Conservation (phyloP, 441 rosid species). For the Aquilaria agallochum region DNA sequence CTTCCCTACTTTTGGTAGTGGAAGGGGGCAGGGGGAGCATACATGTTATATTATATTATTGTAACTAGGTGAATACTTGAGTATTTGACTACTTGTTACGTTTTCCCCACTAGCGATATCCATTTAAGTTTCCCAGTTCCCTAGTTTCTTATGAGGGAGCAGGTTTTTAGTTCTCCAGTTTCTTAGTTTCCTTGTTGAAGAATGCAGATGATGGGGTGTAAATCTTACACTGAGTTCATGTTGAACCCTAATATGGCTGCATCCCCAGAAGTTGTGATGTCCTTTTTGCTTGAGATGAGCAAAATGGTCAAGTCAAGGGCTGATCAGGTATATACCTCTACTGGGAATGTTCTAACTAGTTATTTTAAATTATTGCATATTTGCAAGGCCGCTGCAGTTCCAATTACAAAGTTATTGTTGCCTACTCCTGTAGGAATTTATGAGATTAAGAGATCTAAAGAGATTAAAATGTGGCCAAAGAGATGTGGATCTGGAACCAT, state of each 20-base stretch:
- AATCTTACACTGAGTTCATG: slow-evolving; percentile 73
- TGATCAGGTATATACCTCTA: slow-evolving; percentile 53
- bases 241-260: slow-evolving; percentile 79
- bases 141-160: too few relatives aligned
- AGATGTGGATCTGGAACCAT: slow-evolving; percentile 71
- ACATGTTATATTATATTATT: too few relatives aligned
- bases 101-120: too few relatives aligned
- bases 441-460: slow-evolving; percentile 61
- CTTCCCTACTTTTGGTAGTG: too few relatives aligned
- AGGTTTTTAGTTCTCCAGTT: neutral
- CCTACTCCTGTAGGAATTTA: slow-evolving; percentile 54
- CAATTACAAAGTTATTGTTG: too few relatives aligned
- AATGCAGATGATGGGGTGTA: slow-evolving; percentile 70
- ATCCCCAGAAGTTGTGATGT: slow-evolving; percentile 74
- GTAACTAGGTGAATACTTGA: too few relatives aligned
- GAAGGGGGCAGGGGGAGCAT: too few relatives aligned
- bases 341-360: neutral
- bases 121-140: too few relatives aligned
- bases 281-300: slow-evolving; percentile 86
- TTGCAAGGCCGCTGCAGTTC: too few relatives aligned
- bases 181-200: neutral
- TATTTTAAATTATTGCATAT: too few relatives aligned
- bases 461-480: slow-evolving; percentile 49
- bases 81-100: too few relatives aligned
- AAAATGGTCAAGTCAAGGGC: slow-evolving; percentile 70